These are phyloP conservation scores for Suhomyces wounanorum DNA, from an alignment of 1,139 yeast species.

Conservation along the genomic window DNA sequence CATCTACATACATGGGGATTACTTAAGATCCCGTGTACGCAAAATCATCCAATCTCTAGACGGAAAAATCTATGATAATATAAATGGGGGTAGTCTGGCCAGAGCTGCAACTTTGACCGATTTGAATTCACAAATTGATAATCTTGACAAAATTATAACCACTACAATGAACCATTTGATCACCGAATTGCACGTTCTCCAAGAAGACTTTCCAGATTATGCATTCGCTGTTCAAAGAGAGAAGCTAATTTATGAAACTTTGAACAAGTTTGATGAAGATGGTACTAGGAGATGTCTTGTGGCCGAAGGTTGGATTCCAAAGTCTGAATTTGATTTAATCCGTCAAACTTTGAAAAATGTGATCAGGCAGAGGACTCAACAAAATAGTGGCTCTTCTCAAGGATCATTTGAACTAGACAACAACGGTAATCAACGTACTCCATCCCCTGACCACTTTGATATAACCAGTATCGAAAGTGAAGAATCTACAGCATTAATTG, in stretches of 20 bases:
- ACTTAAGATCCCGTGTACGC: conserved; percentile 64
- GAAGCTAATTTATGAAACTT: conserved; percentile 67
- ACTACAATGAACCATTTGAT: conserved; percentile 70
- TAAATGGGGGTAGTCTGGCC: conserved; percentile 54
- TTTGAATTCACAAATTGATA: conserved; percentile 53
- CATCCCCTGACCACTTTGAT: conserved; percentile 27
- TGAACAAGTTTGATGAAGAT: conserved; percentile 84
- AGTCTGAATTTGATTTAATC: conserved; percentile 26
- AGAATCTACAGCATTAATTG: conserved; percentile 36
- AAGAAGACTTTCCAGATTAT: conserved; percentile 46
- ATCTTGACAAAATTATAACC: conserved; percentile 57
- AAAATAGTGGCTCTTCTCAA: conserved; percentile 15
- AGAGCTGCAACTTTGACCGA: conserved; percentile 62
- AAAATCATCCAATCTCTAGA: conserved; percentile 83
- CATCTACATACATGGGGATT: conserved; percentile 85
- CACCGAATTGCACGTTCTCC: conserved; percentile 74
- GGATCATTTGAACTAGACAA: conserved; percentile 26
- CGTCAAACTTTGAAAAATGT: conserved; percentile 29
- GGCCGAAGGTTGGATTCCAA: conserved; percentile 98
- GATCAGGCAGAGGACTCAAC: conserved; percentile 27
- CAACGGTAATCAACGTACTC: conserved; percentile 1
- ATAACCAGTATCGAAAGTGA: conserved; percentile 28
- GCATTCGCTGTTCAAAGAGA: conserved; percentile 61
- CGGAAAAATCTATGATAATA: conserved; percentile 67
- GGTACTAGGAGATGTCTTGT: conserved; percentile 82